phyloP scores from a whole-genome alignment of 805 yeast species.

The Starmerella davenportii region DNA sequence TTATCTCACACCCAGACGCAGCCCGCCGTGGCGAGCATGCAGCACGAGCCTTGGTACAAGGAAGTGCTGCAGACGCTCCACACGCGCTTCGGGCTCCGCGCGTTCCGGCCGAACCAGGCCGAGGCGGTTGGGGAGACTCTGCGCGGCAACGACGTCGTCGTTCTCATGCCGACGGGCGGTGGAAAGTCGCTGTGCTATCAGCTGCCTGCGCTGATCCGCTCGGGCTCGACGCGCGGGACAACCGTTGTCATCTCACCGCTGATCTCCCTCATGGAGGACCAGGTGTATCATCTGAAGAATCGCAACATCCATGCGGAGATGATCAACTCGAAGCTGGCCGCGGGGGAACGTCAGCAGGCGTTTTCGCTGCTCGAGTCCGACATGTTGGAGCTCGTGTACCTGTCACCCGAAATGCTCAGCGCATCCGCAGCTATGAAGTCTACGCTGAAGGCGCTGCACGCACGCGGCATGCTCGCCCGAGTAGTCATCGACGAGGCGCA shows the following conservation, averaged over 20 bases:
- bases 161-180: constrained; percentile 97
- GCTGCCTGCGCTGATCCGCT: constrained; percentile 66
- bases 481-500: constrained; percentile 95
- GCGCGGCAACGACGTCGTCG: constrained; percentile 75
- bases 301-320: constrained; percentile 65
- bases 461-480: constrained; percentile 47
- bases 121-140: constrained; percentile 68
- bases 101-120: constrained; percentile 66
- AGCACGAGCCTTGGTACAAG: constrained; percentile 36
- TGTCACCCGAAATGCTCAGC: constrained; percentile 89
- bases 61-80: constrained; percentile 47
- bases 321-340: constrained; percentile 61
- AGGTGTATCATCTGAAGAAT: constrained; percentile 58
- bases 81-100: constrained; percentile 40
- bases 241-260: constrained; percentile 88
- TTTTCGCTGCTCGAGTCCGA: constrained; percentile 49
- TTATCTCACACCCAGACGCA: not conserved
- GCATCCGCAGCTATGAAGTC: constrained; percentile 50
- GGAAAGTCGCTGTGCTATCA: constrained; percentile 94
- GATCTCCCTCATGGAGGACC: constrained; percentile 94
- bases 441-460: constrained; percentile 41
- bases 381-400: constrained; percentile 53
- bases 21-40: not conserved
- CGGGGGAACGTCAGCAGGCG: constrained; percentile 44
- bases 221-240: constrained; percentile 64